These are phyloP conservation scores for Boletus sp. DNA, from an alignment of 1,284 basidiomycete genomes.

Conservation along the genomic window DNA sequence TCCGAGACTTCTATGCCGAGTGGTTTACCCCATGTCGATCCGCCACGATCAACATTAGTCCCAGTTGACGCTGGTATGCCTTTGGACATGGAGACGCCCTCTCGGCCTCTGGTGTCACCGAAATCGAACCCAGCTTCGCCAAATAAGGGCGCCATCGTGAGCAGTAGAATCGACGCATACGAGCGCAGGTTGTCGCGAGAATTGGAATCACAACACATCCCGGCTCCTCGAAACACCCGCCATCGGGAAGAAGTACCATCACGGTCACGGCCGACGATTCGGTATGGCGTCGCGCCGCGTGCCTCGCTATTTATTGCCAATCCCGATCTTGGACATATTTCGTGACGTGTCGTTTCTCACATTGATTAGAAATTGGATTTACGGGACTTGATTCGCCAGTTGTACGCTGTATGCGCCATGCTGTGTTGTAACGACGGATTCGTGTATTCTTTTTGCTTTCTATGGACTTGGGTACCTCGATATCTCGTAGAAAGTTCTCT, in stretches of 20 bases:
- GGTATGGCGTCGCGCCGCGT: constrained; percentile 46
- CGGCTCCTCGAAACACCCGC: constrained; percentile 31
- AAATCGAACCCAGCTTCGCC: not conserved
- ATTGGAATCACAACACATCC: constrained; percentile 10
- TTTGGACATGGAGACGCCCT: constrained; percentile 3
- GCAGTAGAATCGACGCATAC: constrained; percentile 37
- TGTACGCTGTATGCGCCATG: constrained; percentile 7
- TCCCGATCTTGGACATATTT: constrained; percentile 35
- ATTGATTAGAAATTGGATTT: constrained; percentile 1
- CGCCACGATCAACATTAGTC: constrained; percentile 9
- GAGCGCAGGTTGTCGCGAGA: constrained; percentile 39
- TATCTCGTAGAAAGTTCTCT: constrained; percentile 4
- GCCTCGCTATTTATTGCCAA: constrained; percentile 49
- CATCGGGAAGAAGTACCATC: constrained; percentile 29
- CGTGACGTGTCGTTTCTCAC: constrained; percentile 12
- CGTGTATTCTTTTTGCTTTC: constrained; percentile 5
- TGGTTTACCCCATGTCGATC: constrained; percentile 14
- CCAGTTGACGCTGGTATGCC: not conserved
- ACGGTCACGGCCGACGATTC: constrained; percentile 30
- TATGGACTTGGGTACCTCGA: constrained; percentile 6
- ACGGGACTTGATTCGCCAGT: not conserved
- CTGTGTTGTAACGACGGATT: constrained; percentile 6
- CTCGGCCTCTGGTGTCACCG: not conserved
- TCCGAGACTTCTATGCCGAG: constrained; percentile 15
- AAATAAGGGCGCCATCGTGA: constrained; percentile 24